A percentile compares a stretch with the other conserved stretches of the same genome.
phyloP scores from a whole-genome alignment of 352 stramenopile species.

The Phytophthora pini region DNA sequence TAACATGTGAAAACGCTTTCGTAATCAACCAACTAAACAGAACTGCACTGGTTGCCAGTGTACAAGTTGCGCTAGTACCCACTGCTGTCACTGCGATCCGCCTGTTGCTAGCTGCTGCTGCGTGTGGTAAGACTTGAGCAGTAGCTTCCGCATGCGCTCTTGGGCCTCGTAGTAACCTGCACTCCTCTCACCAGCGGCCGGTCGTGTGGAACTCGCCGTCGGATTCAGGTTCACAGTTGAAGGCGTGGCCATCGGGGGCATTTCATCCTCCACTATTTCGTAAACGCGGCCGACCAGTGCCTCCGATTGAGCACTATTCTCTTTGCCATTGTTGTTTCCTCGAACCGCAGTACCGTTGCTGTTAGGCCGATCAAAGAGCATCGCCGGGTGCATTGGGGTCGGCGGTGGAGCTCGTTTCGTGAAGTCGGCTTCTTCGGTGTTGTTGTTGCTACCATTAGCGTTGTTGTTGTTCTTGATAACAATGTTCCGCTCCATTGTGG shows the following conservation, averaged over 20 bases:
- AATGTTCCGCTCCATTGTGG: conserved; percentile 77
- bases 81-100: conserved; percentile 24
- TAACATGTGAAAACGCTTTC: conserved; percentile 20
- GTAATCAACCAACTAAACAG: conserved; percentile 13
- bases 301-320: conserved; percentile 14
- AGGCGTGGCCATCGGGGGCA: conserved; percentile 30
- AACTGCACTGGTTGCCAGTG: neutral
- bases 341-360: conserved; percentile 2
- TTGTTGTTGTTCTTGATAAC: conserved; percentile 36
- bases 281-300: conserved; percentile 44
- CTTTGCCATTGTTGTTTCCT: conserved; percentile 15
- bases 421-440: conserved; percentile 36
- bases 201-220: conserved; percentile 7
- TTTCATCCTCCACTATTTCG: conserved; percentile 49
- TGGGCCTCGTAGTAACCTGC: conserved; percentile 68
- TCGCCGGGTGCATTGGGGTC: conserved; percentile 35
- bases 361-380: conserved; percentile 54
- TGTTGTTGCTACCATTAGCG: conserved; percentile 17
- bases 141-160: conserved; percentile 77
- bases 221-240: conserved; percentile 30
- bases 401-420: conserved; percentile 27
- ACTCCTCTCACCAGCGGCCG: conserved; percentile 46
- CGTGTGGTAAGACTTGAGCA: conserved; percentile 84
- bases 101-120: conserved; percentile 76
- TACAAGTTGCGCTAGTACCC: conserved; percentile 5